These are phyloP conservation scores for Ceratobasidium theobromae DNA, from an alignment of 1,284 basidiomycete species.

Conservation along the genomic window DNA sequence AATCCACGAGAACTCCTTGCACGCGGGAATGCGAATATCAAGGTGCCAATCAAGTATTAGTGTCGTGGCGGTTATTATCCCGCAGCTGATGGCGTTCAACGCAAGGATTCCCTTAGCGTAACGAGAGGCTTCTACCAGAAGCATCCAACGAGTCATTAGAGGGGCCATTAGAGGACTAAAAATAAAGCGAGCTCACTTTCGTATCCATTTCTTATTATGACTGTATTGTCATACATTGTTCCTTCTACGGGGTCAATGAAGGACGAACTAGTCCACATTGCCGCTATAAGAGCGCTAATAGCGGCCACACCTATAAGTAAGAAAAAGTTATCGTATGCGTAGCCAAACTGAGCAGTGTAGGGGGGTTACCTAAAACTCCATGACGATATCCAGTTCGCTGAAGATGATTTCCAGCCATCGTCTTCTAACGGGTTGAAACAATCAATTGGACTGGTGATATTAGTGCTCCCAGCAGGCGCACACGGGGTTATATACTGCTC, in stretches of 20 bases:
- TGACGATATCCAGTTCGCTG: conserved; percentile 20
- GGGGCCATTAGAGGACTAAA: too few species aligned
- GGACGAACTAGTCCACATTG: not conserved
- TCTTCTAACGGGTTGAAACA: not conserved
- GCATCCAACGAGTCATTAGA: not conserved
- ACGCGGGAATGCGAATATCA: not conserved
- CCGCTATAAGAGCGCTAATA: not conserved
- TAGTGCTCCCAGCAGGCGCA: not conserved
- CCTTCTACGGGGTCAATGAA: not conserved
- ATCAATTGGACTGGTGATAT: not conserved
- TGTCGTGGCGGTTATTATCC: not conserved
- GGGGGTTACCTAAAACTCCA: conserved; percentile 1
- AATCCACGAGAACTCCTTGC: conserved; percentile 5
- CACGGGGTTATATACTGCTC: not conserved
- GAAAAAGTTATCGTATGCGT: not conserved
- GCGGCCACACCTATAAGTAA: not conserved
- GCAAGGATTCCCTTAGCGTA: not conserved
- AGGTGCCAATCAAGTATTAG: conserved; percentile 19
- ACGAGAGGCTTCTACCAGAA: not conserved
- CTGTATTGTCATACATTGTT: not conserved
- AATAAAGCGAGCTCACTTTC: not conserved
- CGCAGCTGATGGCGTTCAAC: not conserved
- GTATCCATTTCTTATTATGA: not conserved
- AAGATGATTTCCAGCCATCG: conserved; percentile 4
- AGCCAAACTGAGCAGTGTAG: not conserved